Base-by-base conservation (phyloP, 2,329 filamentous ascomycete species). In the Xylaria digitata region DNA sequence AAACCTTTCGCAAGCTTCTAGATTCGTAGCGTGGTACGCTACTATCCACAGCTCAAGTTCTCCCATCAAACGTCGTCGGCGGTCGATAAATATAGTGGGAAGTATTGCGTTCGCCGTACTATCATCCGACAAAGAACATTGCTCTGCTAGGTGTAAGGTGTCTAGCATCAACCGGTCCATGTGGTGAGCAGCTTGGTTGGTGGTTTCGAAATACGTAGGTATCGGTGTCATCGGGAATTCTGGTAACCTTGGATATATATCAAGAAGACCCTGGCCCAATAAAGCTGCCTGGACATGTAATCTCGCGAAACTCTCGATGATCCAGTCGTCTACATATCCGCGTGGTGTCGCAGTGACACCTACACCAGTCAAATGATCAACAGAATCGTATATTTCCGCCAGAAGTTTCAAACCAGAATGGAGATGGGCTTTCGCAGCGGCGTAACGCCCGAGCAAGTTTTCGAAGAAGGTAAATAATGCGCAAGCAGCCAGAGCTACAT, bases 381-480 rank as follows among this genome's bases (percentile, higher is more conserved):
- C 56, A 11, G 65, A 55, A 15, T 59, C 56, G 23, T 74, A 70
- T 1, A 32, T 34, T 43, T 65, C 58, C 1, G 67, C 59, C 32
- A 84, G 68, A 13, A 84, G 70, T 49, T 73, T 79, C 3, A 84
- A 61, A 0, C 83, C 83, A 46, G 76, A 82, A n/a, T 77, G 76
- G 6, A 85, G 75, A 69, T 85, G 83, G 3, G 72, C 70, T 34
- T 80, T 77, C 13, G 78, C 81, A 0, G 78, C 72, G 6, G 71
- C 67, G 43, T 79, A 81, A 19, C 78, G 77, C 1, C 81, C 81
- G 26, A 76, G 75, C 1, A 81, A 55, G 19, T 76, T 73, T 65
- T 79, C 80, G 21, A 79, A 68, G 42, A 66, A 76, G 43, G 74
- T 74, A 58, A 82, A 82, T 0, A 82, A 19, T 4, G 80, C 63